phyloP scores from a whole-genome alignment of 164 flowering plant species.

The Platanus orientalis region DNA sequence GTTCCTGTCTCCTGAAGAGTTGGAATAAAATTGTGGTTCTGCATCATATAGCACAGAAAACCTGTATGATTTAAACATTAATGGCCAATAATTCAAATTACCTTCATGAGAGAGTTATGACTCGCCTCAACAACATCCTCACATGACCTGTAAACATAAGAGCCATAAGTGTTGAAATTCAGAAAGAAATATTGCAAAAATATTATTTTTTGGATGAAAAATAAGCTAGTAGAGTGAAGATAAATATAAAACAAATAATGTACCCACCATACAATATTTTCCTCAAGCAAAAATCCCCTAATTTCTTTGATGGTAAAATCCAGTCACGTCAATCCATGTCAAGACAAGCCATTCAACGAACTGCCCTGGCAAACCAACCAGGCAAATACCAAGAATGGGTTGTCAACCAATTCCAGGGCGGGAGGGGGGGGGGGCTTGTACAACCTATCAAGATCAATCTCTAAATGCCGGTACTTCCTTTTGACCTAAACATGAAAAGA shows the following conservation, averaged over 20 bases:
- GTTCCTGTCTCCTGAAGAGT: no score
- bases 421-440: no score
- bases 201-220: not conserved
- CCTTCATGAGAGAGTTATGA: conserved; percentile 83
- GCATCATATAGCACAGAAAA: not conserved
- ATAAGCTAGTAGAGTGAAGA: not conserved
- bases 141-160: conserved; percentile 62
- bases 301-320: conserved; percentile 89
- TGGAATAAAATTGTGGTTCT: not conserved
- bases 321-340: conserved; percentile 99
- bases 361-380: conserved; percentile 28
- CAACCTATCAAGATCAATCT: conserved; percentile 95
- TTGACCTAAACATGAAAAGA: conserved; percentile 54
- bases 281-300: conserved; percentile 84
- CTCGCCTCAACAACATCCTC: conserved; percentile 95
- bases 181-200: conserved; percentile 2
- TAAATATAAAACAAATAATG: not conserved
- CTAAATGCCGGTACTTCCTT: conserved; percentile 79
- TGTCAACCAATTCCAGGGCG: conserved; percentile 6
- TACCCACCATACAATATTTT: conserved; percentile 97
- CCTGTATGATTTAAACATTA: not conserved
- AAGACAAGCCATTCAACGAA: conserved; percentile 92
- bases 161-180: conserved; percentile 6
- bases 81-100: conserved; percentile 10
- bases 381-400: not conserved